Base-by-base conservation (phyloP, 2,329 filamentous ascomycete genomes). In the Trichophyton mentagrophytes region DNA sequence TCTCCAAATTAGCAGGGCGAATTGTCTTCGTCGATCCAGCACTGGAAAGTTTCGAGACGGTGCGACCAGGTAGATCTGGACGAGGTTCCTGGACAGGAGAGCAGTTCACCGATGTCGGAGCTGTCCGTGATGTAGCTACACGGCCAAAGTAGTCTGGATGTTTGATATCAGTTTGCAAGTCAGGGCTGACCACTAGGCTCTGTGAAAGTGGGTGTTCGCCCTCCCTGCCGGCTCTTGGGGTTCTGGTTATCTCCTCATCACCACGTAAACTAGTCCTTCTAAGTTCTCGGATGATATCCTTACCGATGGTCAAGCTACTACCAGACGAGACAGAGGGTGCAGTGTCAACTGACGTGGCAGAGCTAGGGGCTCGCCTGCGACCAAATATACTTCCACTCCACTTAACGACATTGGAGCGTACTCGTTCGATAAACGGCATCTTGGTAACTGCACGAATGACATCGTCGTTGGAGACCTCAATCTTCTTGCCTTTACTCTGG, bases 391-490 rank as follows among this genome's bases (percentile, higher is more conserved):
- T 84, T 3, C 49, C 49, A 17, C 80, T 82, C 59, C 84, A 88
- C 71, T 84, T 88, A 51, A 83, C 82, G 53, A 95, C 82, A 44
- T 85, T 88, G 11, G 88, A 95, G 55, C 85, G 84, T 57, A 93
- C 88, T 38, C 90, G 86, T 69, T 96, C 89, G 20, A 97, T 80
- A 64, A 96, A 85, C 6, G 87, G 91, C 58, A 96, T 84, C 40
- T 91, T 91, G 15, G 95, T 87, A 60, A 99, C 93, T 61, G 93
- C 93, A 60, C 85, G 84, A 53, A 90, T 91, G 68, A 99, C 85
- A 74, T 99, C 93, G 69, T 85, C 85, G 66, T 89, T 90, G 62
- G 95, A 91, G 56, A 97, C 89, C 71, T 96, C 87, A 67, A 99
- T 97, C 73, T 85, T 90, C 70, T 87, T 85, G 65, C 90, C 90